phyloP scores from a whole-genome alignment of 257 asterid genomes.

The Capsicum baccatum region DNA sequence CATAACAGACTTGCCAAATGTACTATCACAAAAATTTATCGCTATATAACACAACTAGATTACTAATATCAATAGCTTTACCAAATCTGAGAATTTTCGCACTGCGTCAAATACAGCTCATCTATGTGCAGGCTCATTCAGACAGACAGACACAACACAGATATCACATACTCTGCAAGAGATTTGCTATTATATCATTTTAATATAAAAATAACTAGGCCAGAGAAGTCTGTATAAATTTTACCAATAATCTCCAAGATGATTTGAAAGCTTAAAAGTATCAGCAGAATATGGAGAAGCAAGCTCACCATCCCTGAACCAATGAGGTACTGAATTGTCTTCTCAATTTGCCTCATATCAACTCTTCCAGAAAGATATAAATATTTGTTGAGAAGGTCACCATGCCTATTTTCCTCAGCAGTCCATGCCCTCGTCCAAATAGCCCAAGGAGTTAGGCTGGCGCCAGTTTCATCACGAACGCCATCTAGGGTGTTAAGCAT shows the following conservation, averaged over 20 bases:
- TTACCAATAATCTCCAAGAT: not conserved
- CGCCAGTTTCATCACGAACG: conserved; percentile 80
- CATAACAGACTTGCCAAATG: not conserved
- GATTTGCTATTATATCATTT: not conserved
- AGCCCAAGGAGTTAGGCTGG: conserved; percentile 77
- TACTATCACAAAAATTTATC: not conserved
- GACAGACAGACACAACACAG: not conserved
- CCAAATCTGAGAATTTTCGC: not conserved
- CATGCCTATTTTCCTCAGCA: conserved; percentile 80
- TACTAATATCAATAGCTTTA: not conserved
- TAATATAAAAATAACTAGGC: not conserved
- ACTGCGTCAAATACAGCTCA: not conserved
- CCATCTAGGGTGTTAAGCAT: conserved; percentile 80
- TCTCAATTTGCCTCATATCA: conserved; percentile 69
- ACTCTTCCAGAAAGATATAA: conserved; percentile 75
- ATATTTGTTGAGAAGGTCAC: conserved; percentile 70
- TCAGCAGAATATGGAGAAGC: not conserved
- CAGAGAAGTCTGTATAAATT: not conserved
- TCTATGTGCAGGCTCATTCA: not conserved
- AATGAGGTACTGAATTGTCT: conserved; percentile 63
- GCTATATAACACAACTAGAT: not conserved
- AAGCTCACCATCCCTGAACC: conserved; percentile 59
- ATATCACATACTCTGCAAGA: not conserved
- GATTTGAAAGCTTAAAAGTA: conserved; percentile 11
- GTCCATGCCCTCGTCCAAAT: conserved; percentile 83